phyloP scores from a whole-genome alignment of 2,329 filamentous ascomycete genomes.

The Fusarium coffeatum region DNA sequence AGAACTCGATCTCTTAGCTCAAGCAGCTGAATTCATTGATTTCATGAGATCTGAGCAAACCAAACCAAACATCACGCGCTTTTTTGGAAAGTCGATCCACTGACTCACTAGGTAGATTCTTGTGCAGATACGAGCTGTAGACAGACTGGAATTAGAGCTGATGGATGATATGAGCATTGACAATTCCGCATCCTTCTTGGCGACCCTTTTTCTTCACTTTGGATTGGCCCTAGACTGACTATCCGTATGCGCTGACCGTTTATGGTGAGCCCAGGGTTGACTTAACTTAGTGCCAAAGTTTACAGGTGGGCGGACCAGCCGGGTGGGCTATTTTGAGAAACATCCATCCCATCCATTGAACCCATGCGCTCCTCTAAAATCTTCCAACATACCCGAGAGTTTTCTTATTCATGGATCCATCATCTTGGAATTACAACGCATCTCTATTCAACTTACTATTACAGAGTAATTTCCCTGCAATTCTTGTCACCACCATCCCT shows the following conservation, averaged over 20 bases:
- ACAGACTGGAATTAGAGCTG: neutral
- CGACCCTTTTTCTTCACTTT: conserved; percentile 1
- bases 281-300: conserved; percentile 24
- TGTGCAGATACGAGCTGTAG: conserved; percentile 30
- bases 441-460: neutral
- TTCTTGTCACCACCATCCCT: neutral
- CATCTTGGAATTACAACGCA: neutral
- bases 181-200: conserved; percentile 12
- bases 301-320: conserved; percentile 8
- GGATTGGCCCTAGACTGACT: conserved; percentile 15
- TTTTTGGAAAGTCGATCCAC: neutral
- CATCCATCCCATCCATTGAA: conserved; percentile 1
- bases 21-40: conserved; percentile 5
- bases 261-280: conserved; percentile 12
- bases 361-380: neutral
- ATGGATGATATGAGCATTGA: conserved; percentile 9
- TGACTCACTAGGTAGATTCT: conserved; percentile 5
- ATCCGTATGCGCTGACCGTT: conserved; percentile 26
- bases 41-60: conserved; percentile 9
- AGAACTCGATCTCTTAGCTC: neutral
- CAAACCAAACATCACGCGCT: neutral
- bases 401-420: neutral
- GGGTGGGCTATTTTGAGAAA: conserved; percentile 36
- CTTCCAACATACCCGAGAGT: neutral
- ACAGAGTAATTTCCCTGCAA: neutral